Evolutionary conservation across 257 asterid genomes (phyloP), one percentile per base, ranked within the genome.

Genomic region (Solanum pinnatisectum): DNA sequence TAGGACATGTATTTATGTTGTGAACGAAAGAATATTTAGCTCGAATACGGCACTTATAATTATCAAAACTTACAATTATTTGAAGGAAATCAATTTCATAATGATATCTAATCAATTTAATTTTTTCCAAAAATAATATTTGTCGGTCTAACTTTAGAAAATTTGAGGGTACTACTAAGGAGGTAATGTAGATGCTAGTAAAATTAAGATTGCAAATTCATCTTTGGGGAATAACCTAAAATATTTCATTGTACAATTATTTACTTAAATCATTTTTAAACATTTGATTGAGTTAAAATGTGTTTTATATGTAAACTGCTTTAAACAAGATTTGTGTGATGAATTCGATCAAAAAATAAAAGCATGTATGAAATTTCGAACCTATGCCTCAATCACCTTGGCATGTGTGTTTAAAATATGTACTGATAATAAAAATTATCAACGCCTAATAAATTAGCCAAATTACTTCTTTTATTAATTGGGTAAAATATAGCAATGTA

Each of bases 361-460:
- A 70, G 5, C 1, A 14, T 6, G 6, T 6, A 70, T 1, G 5
- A 4, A 7, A 14, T 70, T 30, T 70, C 0, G 11, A 70, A 70
- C 3, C 1, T 0, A 7, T 1, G 22, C 5, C 5, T 15, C 4
- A 1, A 13, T 15, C 11, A 68, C 10, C 2, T 1, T 30, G 3
- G 1, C 2, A 2, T 2, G 4, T 68, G 5, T 15, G 20, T 71
- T 6, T 18, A 32, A 5, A 70, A 1, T 70, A 70, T 27, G 16
- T 27, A 27, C 0, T 15, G 1, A 22, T 32, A 1, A 7, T 14
- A 1, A 7, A 70, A 71, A 32, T 3, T 32, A 33, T 32, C 8
- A 20, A 32, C 3, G 1, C 3, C 22, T 37, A 37, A 76, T 36
- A 22, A 37, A 23, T 77, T 42, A 23, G 9, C 2, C 12, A 77